Evolutionary conservation across 2,329 filamentous ascomycete genomes (phyloP).

Genomic region (Trichophyton benhamiae): DNA sequence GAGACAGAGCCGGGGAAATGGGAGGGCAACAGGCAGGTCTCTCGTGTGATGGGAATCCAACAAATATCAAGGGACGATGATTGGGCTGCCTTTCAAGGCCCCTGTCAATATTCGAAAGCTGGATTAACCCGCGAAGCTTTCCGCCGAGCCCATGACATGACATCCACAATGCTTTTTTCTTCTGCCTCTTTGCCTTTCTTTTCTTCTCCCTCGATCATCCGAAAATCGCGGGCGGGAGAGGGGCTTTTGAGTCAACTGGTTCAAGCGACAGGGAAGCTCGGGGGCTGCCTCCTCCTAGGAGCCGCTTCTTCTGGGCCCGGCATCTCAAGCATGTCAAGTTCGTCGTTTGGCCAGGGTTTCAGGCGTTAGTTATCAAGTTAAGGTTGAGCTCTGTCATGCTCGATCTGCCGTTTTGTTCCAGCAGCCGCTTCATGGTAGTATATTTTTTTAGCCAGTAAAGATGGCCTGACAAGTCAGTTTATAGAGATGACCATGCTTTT

Average conservation of each 20-base stretch:
- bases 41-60: slow-evolving; percentile 1
- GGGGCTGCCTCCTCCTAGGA: neutral
- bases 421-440: neutral
- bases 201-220: neutral
- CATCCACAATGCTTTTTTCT: neutral
- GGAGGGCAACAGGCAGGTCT: neutral
- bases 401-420: neutral
- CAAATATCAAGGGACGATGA: neutral
- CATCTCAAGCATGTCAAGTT: neutral
- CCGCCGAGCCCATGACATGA: neutral
- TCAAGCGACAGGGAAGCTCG: neutral
- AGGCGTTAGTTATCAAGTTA: neutral
- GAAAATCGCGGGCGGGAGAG: neutral
- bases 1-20: neutral
- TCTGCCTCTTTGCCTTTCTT: neutral
- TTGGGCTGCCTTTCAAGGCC: neutral
- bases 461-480: too few species aligned
- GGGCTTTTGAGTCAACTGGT: neutral
- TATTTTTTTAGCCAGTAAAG: too few species aligned
- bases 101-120: neutral
- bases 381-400: neutral
- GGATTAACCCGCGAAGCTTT: neutral
- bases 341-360: neutral
- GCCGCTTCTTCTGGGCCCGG: neutral
- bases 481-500: too few species aligned